Base-by-base conservation (phyloP, 345 rosid genomes). In the Eucalyptus regnans region DNA sequence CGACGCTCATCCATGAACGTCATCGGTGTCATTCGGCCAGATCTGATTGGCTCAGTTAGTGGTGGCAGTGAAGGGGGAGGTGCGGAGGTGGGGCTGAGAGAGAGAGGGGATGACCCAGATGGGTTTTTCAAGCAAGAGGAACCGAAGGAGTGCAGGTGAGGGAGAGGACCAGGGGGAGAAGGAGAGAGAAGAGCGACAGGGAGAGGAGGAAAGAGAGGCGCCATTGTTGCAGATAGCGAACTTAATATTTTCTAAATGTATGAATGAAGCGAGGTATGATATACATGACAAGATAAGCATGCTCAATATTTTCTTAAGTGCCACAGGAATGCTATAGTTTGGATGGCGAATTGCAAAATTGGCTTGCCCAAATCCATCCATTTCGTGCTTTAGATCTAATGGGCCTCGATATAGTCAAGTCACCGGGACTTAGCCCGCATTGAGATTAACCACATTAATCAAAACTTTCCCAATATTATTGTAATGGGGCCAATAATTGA, bases 201-300 rank as follows among this genome's bases (percentile, higher is more conserved):
- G 62, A 56, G 27, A 56, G 27, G 62, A 56, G 12, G 62, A 56
- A 56, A 23, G 5, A 56, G 29, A 22, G 12, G 5, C 3, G 1
- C 27, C 62, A 56, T 56, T 56, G 62, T 56, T 56, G 12, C 12
- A 22, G 11, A 56, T 5, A 56, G 60, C 5, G 60, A 20, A 9
- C 2, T 56, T 22, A 41, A 41, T 41, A 41, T 41, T 41, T 41
- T 11, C 2, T 2, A 56, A 56, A 23, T 9, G 29, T 23, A 56
- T 23, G 62, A 56, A 56, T 56, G 3, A 3, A 56, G 29, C 23
- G 29, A 56, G 9, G 3, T 56, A 23, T 56, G 29, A 56, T 56
- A 6, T 2, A 56, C 6, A 0, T 56, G 62, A 56, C 5, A 56
- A 56, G 7, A 56, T 22, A 56, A 9, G 29, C 3, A 1, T 22